Percentiles rank a stretch among this genome's conserved stretches.
Conservation (phyloP, 2,329 filamentous ascomycete species). For the Phaeosphaeria sp. region DNA sequence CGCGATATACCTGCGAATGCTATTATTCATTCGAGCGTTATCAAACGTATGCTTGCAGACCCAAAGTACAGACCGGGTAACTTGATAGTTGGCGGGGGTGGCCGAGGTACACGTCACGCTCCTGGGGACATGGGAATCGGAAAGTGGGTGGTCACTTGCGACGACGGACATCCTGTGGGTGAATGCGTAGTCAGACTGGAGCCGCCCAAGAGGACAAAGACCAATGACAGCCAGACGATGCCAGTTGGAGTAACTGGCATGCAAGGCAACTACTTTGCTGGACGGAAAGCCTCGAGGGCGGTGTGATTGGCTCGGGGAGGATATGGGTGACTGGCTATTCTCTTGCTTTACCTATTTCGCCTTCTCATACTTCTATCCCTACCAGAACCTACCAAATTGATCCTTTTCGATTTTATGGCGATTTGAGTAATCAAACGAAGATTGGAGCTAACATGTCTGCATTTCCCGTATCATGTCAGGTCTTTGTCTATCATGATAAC, state of each 20-base stretch:
- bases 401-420: background rate
- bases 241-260: background rate
- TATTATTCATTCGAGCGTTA: slow-evolving; percentile 75
- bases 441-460: too few relatives aligned
- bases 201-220: slow-evolving; percentile 27
- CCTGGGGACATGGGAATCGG: slow-evolving; percentile 70
- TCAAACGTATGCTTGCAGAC: slow-evolving; percentile 72
- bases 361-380: background rate
- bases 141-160: slow-evolving; percentile 71
- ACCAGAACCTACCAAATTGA: background rate
- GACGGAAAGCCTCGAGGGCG: slow-evolving; percentile 1
- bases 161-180: slow-evolving; percentile 71
- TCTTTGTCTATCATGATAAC: too few relatives aligned
- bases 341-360: background rate
- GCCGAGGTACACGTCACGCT: slow-evolving; percentile 70
- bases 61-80: slow-evolving; percentile 76
- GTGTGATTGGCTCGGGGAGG: background rate
- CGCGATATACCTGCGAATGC: slow-evolving; percentile 76
- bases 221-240: slow-evolving; percentile 7
- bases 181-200: slow-evolving; percentile 66
- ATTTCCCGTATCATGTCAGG: too few relatives aligned
- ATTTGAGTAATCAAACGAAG: too few relatives aligned
- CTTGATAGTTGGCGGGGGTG: slow-evolving; percentile 79
- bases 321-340: background rate
- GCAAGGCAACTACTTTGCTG: slow-evolving; percentile 6